Evolutionary conservation across 2,329 filamentous ascomycete species (phyloP).

Genomic region (Diplodia sapinea): DNA sequence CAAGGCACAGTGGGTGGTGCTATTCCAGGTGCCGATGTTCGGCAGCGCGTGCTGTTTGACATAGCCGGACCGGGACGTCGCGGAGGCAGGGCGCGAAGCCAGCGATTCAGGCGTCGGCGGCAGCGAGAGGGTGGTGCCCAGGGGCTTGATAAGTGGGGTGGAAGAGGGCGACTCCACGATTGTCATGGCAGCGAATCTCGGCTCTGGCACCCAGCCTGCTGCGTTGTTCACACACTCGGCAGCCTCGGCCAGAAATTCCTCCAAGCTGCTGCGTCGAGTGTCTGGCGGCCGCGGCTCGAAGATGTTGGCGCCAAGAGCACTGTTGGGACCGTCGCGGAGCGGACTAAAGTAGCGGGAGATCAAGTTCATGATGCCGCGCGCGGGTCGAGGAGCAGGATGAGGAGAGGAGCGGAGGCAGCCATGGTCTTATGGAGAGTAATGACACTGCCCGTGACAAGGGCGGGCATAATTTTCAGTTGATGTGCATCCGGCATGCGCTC

Average conservation of each 20-base stretch:
- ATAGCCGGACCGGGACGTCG: slow-evolving; percentile 1
- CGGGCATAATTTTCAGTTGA: slow-evolving; percentile 25
- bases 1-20: neutral
- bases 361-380: slow-evolving; percentile 19
- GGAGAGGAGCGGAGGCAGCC: neutral
- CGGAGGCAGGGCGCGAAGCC: neutral
- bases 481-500: slow-evolving; percentile 21
- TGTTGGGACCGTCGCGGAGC: neutral
- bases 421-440: slow-evolving; percentile 1
- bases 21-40: slow-evolving; percentile 5
- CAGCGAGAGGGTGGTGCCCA: slow-evolving; percentile 4
- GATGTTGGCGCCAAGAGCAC: slow-evolving; percentile 14
- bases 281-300: slow-evolving; percentile 19
- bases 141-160: slow-evolving; percentile 22
- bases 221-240: slow-evolving; percentile 7
- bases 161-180: slow-evolving; percentile 15
- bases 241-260: slow-evolving; percentile 14
- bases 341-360: slow-evolving; percentile 5
- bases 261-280: slow-evolving; percentile 17
- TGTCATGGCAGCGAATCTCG: neutral
- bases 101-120: slow-evolving; percentile 17
- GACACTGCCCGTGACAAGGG: slow-evolving; percentile 7
- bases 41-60: slow-evolving; percentile 17
- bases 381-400: neutral
- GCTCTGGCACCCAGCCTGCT: neutral